These are phyloP conservation scores for Phascolomyces articulosus DNA, from an alignment of 371 early-diverging fungal genomes.

Conservation along the genomic window DNA sequence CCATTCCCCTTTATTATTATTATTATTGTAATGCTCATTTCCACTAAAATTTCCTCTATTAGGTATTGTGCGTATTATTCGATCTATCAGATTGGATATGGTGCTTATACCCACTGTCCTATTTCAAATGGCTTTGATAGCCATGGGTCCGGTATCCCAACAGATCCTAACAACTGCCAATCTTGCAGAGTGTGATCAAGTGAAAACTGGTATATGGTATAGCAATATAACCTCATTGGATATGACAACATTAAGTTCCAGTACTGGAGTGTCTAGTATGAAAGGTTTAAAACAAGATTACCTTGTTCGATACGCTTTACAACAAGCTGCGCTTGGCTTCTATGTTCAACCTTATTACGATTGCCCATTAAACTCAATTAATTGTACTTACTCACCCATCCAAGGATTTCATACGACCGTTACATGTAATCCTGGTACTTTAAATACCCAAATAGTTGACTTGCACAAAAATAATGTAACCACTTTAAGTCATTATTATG, in stretches of 20 bases:
- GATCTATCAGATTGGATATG: background rate
- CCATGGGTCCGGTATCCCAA: conserved; percentile 18
- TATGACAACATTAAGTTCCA: conserved; percentile 1
- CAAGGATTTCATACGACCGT: background rate
- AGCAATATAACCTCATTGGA: background rate
- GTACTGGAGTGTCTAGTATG: background rate
- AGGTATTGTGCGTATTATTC: conserved; percentile 11
- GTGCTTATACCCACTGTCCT: conserved; percentile 11
- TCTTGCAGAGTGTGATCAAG: background rate
- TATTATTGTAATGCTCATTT: no score
- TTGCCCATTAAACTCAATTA: background rate
- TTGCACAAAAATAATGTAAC: conserved; percentile 6
- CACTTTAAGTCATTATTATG: conserved; percentile 10
- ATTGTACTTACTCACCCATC: conserved; percentile 7
- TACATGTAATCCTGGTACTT: conserved; percentile 9
- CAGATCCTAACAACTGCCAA: conserved; percentile 5
- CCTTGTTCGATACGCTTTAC: conserved; percentile 4
- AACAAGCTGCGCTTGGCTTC: conserved; percentile 6
- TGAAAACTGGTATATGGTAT: conserved; percentile 3
- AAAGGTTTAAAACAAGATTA: conserved; percentile 16
- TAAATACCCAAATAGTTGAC: conserved; percentile 14
- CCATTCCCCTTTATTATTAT: no score
- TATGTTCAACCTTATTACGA: background rate
- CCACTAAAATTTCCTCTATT: no score
- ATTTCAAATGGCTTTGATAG: conserved; percentile 16